Evolutionary conservation across 345 rosid genomes (phyloP).

Genomic region (Boechera stricta): DNA sequence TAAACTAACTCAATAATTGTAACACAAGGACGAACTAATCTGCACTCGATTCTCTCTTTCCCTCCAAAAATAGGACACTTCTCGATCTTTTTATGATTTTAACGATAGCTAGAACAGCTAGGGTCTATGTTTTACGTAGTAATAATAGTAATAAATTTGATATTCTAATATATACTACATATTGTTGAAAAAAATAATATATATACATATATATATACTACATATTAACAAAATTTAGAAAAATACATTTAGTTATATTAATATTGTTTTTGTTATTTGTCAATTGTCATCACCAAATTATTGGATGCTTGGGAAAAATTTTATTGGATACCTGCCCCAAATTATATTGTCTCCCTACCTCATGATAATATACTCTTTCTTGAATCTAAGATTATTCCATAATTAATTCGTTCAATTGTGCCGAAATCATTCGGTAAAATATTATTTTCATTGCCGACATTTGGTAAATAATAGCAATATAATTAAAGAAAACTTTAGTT

Average conservation of each 20-base stretch:
- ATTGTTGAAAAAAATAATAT: not conserved
- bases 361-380: constrained; percentile 19
- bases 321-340: constrained; percentile 22
- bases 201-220: not conserved
- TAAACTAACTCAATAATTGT: too few relatives aligned
- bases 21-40: too few relatives aligned
- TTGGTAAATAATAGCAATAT: constrained; percentile 6
- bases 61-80: too few relatives aligned
- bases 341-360: constrained; percentile 11
- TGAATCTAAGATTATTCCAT: constrained; percentile 34
- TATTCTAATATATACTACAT: not conserved
- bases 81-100: not conserved
- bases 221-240: not conserved
- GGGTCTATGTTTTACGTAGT: not conserved
- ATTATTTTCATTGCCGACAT: constrained; percentile 33
- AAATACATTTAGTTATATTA: not conserved
- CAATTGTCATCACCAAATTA: constrained; percentile 1
- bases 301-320: not conserved
- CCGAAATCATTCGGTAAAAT: constrained; percentile 23
- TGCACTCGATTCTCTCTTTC: too few relatives aligned
- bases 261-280: constrained; percentile 12
- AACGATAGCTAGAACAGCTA: not conserved
- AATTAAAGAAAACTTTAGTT: constrained; percentile 15
- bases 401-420: constrained; percentile 3
- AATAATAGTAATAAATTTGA: not conserved